A percentile compares a stretch with the other conserved stretches of the same genome.
phyloP scores from a whole-genome alignment of 2,329 filamentous ascomycete species.

The Rhynchosporium secalis region DNA sequence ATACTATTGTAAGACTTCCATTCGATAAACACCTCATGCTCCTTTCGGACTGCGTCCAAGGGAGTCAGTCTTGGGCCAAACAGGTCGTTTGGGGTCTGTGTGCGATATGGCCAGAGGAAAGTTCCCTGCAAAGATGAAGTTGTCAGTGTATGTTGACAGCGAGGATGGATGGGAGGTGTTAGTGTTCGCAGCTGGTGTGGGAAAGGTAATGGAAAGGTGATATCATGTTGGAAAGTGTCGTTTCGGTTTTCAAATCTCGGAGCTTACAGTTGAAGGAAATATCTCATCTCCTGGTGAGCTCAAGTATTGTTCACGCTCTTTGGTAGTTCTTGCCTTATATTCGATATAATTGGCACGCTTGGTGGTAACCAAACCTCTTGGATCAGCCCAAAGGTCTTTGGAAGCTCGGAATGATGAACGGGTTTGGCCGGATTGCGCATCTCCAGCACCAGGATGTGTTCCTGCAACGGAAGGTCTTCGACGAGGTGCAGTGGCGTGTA shows the following conservation, averaged over 20 bases:
- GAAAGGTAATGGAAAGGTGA: too few species aligned
- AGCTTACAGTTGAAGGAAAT: slow-evolving; percentile 3
- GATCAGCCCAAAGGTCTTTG: background rate
- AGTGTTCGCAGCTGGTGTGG: too few species aligned
- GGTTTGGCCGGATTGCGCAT: background rate
- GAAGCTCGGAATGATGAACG: background rate
- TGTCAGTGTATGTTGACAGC: background rate
- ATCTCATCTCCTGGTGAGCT: background rate
- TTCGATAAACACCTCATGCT: slow-evolving; percentile 28
- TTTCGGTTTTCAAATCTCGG: background rate
- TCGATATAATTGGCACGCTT: slow-evolving; percentile 6
- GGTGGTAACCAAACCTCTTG: background rate
- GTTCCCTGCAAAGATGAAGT: background rate
- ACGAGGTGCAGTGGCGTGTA: background rate
- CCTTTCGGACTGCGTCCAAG: slow-evolving; percentile 7
- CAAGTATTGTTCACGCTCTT: slow-evolving; percentile 6
- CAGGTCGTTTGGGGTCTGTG: background rate
- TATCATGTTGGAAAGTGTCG: too few species aligned
- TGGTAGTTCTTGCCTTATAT: slow-evolving; percentile 1
- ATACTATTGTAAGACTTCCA: slow-evolving; percentile 18
- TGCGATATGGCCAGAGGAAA: slow-evolving; percentile 5
- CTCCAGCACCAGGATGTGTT: background rate
- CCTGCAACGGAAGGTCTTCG: background rate
- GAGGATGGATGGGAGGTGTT: too few species aligned
- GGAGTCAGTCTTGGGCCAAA: slow-evolving; percentile 1